phyloP scores from a whole-genome alignment of 768 basidiomycete genomes.

The Leccinum variicolor region DNA sequence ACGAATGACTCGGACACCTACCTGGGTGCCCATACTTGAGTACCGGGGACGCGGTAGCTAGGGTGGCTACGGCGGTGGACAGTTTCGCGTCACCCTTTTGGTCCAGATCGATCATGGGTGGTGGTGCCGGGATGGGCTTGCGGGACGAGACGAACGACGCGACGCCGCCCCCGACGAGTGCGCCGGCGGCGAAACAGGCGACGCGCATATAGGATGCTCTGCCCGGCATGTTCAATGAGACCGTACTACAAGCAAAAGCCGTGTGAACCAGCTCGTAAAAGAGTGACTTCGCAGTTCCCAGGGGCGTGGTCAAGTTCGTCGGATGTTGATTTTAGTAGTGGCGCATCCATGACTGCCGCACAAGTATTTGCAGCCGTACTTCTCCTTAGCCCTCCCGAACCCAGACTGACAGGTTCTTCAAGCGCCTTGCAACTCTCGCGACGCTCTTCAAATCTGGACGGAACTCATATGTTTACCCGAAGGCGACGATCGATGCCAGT shows the following conservation, averaged over 20 bases:
- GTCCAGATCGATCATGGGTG: slow-evolving; percentile 45
- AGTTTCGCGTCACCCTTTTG: slow-evolving; percentile 42
- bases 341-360: too few species aligned
- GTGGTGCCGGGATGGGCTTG: slow-evolving; percentile 14
- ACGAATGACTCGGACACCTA: slow-evolving; percentile 5
- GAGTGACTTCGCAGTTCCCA: background rate
- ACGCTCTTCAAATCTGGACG: slow-evolving; percentile 50
- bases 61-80: slow-evolving; percentile 28
- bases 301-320: background rate
- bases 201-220: slow-evolving; percentile 51
- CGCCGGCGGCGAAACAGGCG: slow-evolving; percentile 80
- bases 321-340: too few species aligned
- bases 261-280: background rate
- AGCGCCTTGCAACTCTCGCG: slow-evolving; percentile 82
- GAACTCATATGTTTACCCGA: slow-evolving; percentile 70
- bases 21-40: slow-evolving; percentile 43
- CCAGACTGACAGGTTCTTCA: background rate
- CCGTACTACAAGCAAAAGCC: background rate
- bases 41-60: slow-evolving; percentile 31
- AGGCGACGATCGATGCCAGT: slow-evolving; percentile 72
- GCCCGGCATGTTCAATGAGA: slow-evolving; percentile 34
- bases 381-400: background rate
- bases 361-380: too few species aligned
- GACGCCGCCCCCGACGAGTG: slow-evolving; percentile 75
- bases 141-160: slow-evolving; percentile 46